Percentiles rank a stretch among this genome's conserved stretches.
Evolutionary conservation across 352 stramenopile genomes (phyloP).

Genomic region (Phytopythium cucurbitacearum): DNA sequence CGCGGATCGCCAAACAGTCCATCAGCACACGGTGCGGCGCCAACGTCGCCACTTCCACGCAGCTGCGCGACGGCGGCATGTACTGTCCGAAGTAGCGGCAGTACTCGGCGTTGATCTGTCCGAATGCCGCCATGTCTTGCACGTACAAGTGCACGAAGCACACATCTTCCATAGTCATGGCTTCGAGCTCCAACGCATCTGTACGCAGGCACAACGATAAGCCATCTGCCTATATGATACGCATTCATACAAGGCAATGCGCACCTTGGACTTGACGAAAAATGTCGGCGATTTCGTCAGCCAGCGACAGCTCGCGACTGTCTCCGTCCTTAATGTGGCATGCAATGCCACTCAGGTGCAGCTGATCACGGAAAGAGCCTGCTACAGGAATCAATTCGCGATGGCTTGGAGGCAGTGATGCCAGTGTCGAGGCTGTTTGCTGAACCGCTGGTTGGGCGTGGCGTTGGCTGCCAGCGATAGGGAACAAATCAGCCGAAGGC

Average conservation of each 20-base stretch:
- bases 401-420: constrained; percentile 9
- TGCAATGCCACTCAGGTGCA: constrained; percentile 64
- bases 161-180: constrained; percentile 85
- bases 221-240: not conserved
- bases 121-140: constrained; percentile 92
- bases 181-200: constrained; percentile 24
- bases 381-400: constrained; percentile 19
- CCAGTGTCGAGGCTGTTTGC: constrained; percentile 2
- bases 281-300: constrained; percentile 62
- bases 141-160: constrained; percentile 97
- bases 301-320: constrained; percentile 24
- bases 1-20: constrained; percentile 87
- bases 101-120: constrained; percentile 93
- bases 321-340: constrained; percentile 20
- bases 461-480: not conserved
- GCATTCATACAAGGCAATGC: not conserved
- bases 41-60: constrained; percentile 79
- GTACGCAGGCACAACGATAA: constrained; percentile 1
- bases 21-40: constrained; percentile 71
- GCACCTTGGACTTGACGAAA: constrained; percentile 33
- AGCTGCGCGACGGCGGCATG: constrained; percentile 83
- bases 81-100: constrained; percentile 85
- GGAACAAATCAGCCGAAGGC: constrained; percentile 5
- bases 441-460: not conserved
- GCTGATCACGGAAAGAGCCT: constrained; percentile 58